Evolutionary conservation across 148 eudicot genomes (phyloP).

Genomic region (Vaccinium darrowii): DNA sequence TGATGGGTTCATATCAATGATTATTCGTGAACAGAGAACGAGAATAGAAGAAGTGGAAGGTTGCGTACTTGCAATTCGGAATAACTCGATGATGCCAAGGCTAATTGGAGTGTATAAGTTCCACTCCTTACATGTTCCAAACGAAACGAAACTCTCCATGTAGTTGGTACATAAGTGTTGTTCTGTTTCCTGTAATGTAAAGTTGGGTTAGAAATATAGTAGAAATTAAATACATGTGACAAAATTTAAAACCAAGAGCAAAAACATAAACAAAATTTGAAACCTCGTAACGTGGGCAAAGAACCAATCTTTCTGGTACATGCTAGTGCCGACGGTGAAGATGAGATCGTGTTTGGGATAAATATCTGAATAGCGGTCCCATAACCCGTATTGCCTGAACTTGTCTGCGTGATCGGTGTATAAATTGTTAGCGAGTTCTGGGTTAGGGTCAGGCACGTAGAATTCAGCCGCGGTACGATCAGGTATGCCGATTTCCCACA

Average conservation of each 20-base stretch:
- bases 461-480: constrained; percentile 86
- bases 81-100: constrained; percentile 62
- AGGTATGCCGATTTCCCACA: constrained; percentile 85
- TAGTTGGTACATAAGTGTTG: constrained; percentile 39
- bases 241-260: not conserved
- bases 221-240: not conserved
- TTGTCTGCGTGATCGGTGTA: constrained; percentile 38
- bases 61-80: constrained; percentile 58
- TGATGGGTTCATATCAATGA: no score
- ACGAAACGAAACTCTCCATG: constrained; percentile 58
- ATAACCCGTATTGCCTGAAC: constrained; percentile 74
- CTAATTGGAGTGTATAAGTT: constrained; percentile 60
- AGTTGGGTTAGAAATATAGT: not conserved
- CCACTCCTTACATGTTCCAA: constrained; percentile 28
- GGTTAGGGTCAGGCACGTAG: constrained; percentile 63
- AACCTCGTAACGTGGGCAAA: constrained; percentile 68
- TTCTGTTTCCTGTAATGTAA: constrained; percentile 36
- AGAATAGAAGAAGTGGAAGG: not conserved
- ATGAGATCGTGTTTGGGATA: constrained; percentile 63
- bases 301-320: constrained; percentile 63
- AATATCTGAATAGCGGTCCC: constrained; percentile 60
- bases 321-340: constrained; percentile 56
- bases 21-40: no score
- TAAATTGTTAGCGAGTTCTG: constrained; percentile 38
- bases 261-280: no score